These are phyloP conservation scores for Lactarius evosmus DNA, from an alignment of 768 basidiomycete species.

Conservation along the genomic window DNA sequence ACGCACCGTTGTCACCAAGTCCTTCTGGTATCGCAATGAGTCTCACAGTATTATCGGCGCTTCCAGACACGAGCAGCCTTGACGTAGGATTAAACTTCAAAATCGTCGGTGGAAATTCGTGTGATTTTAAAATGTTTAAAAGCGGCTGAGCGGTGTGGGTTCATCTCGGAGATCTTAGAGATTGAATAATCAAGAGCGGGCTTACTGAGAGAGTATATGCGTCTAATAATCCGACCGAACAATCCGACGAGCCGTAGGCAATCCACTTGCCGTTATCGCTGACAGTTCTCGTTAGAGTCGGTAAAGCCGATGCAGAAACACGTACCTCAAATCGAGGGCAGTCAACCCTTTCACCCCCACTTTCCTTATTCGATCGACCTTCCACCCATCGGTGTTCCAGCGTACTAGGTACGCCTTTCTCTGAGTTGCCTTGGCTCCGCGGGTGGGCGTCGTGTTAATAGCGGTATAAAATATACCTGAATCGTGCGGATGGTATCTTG, in stretches of 20 bases:
- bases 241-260: conserved; percentile 85
- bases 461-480: conserved; percentile 60
- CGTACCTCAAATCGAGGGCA: conserved; percentile 82
- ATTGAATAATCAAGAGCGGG: background rate
- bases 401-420: conserved; percentile 63
- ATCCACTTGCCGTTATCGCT: conserved; percentile 81
- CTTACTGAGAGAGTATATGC: conserved; percentile 67
- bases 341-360: conserved; percentile 79
- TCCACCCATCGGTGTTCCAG: conserved; percentile 75
- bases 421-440: conserved; percentile 49
- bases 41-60: conserved; percentile 85
- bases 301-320: conserved; percentile 25
- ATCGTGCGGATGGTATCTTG: conserved; percentile 58
- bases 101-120: conserved; percentile 91
- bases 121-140: conserved; percentile 84
- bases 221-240: conserved; percentile 81
- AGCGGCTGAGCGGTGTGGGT: conserved; percentile 55
- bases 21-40: conserved; percentile 68
- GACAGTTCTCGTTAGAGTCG: background rate
- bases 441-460: conserved; percentile 64
- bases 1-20: conserved; percentile 36
- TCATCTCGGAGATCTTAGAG: background rate
- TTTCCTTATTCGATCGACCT: conserved; percentile 60
- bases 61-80: conserved; percentile 80
- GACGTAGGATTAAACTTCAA: conserved; percentile 84